These are phyloP conservation scores for Penicillium roqueforti DNA, from an alignment of 495 filamentous ascomycete species.

Conservation along the genomic window DNA sequence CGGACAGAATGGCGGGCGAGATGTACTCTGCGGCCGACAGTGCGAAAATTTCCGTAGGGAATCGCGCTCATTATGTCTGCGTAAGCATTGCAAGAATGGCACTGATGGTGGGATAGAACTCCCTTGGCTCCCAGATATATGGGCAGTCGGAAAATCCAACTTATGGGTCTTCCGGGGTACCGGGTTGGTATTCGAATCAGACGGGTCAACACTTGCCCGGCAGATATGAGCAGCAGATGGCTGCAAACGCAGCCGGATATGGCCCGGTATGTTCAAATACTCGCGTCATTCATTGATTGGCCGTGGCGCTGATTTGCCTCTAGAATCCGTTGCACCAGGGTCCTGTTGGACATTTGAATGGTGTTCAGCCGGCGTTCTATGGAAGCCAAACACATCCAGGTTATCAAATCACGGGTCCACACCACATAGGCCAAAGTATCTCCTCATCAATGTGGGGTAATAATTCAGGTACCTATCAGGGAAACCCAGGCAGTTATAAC, in stretches of 20 bases:
- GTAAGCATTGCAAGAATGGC: conserved; percentile 18
- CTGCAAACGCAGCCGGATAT: conserved; percentile 6
- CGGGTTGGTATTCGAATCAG: conserved; percentile 21
- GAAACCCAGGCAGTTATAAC: not conserved
- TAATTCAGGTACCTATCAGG: not conserved
- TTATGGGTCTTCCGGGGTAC: conserved; percentile 13
- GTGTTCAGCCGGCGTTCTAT: not conserved
- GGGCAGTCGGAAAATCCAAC: conserved; percentile 10
- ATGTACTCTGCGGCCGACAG: conserved; percentile 16
- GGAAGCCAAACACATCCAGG: not conserved
- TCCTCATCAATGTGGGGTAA: not conserved
- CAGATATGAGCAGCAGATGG: conserved; percentile 7
- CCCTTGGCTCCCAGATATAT: conserved; percentile 23
- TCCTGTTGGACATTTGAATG: not conserved
- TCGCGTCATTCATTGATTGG: not conserved
- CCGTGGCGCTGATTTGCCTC: not conserved
- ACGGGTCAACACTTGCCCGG: conserved; percentile 6
- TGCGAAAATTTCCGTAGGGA: conserved; percentile 31
- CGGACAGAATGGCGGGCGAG: conserved; percentile 14
- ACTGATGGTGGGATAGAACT: conserved; percentile 35
- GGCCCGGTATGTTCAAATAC: conserved; percentile 10
- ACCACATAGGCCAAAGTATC: not conserved
- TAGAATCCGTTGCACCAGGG: not conserved
- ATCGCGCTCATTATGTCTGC: conserved; percentile 23
- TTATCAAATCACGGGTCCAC: not conserved